Percentiles rank a stretch among this genome's conserved stretches.
Evolutionary conservation across 345 rosid genomes (phyloP).

Genomic region (Citrus medica): DNA sequence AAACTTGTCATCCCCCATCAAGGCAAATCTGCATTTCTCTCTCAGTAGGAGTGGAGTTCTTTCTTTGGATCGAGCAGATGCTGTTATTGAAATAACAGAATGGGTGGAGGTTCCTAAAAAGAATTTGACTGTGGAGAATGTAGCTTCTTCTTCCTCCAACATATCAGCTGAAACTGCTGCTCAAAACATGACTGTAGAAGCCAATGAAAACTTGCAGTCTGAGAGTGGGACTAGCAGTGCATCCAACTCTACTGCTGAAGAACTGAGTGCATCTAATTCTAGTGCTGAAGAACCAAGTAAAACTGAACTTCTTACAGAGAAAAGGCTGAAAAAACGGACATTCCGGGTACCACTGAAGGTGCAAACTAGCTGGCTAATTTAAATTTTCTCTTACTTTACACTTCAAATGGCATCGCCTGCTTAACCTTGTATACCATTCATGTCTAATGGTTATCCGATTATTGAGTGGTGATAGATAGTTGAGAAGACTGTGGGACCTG

Average conservation of each 20-base stretch:
- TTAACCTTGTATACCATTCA: constrained; percentile 1
- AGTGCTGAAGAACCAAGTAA: constrained; percentile 46
- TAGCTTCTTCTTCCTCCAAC: constrained; percentile 51
- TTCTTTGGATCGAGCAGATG: constrained; percentile 89
- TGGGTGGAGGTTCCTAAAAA: constrained; percentile 97
- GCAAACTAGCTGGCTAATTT: constrained; percentile 6
- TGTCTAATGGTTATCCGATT: background rate
- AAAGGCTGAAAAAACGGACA: constrained; percentile 72
- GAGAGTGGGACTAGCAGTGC: constrained; percentile 39
- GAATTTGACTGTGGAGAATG: constrained; percentile 61
- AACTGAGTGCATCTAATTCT: constrained; percentile 36
- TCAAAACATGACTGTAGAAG: constrained; percentile 49
- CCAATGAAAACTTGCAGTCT: constrained; percentile 39
- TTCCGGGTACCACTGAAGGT: constrained; percentile 92
- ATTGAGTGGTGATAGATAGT: constrained; percentile 45
- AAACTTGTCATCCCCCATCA: constrained; percentile 90
- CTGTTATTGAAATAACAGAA: constrained; percentile 86
- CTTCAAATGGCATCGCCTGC: background rate
- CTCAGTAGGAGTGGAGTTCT: constrained; percentile 93
- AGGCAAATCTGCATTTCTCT: constrained; percentile 89
- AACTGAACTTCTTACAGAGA: constrained; percentile 58
- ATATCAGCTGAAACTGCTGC: constrained; percentile 47
- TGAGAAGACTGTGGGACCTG: constrained; percentile 82
- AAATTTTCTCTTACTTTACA: background rate
- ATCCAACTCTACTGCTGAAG: constrained; percentile 40